Percentiles rank a stretch among this genome's conserved stretches.
Evolutionary conservation across 768 basidiomycete genomes (phyloP).

Genomic region (Mycena filopes): DNA sequence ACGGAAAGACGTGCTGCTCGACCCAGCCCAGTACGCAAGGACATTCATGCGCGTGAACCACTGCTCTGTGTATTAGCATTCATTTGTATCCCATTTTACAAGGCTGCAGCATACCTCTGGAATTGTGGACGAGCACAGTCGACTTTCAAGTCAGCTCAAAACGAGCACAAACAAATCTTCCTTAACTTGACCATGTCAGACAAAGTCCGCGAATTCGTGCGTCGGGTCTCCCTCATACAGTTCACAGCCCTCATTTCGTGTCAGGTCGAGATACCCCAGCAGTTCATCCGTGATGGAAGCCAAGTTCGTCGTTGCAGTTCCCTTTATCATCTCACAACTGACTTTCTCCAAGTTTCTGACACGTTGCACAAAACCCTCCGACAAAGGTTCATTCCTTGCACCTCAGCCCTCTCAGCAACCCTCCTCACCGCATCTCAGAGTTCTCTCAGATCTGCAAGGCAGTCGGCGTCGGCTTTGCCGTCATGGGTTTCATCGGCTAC

Average conservation of each 20-base stretch:
- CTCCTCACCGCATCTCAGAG: slow-evolving; percentile 60
- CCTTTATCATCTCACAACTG: slow-evolving; percentile 2
- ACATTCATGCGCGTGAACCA: slow-evolving; percentile 67
- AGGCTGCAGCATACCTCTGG: not conserved
- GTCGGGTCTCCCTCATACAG: no score
- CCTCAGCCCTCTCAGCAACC: slow-evolving; percentile 5
- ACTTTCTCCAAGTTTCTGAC: slow-evolving; percentile 80
- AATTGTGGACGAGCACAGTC: not conserved
- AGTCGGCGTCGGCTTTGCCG: slow-evolving; percentile 95
- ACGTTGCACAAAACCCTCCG: slow-evolving; percentile 97
- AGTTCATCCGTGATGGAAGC: slow-evolving; percentile 93
- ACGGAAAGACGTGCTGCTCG: slow-evolving; percentile 44
- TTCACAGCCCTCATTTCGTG: no score
- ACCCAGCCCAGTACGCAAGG: slow-evolving; percentile 56
- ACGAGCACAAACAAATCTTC: no score
- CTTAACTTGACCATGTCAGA: slow-evolving; percentile 77
- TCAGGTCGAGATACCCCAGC: slow-evolving; percentile 91
- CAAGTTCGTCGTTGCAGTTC: slow-evolving; percentile 77
- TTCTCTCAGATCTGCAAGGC: slow-evolving; percentile 95
- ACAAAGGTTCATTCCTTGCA: slow-evolving; percentile 81
- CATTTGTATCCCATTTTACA: not conserved
- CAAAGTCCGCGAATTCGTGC: slow-evolving; percentile 88
- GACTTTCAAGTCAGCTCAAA: slow-evolving; percentile 6
- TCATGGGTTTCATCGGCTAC: slow-evolving; percentile 99
- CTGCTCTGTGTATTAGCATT: not conserved